Conservation (phyloP, 2,329 filamentous ascomycete genomes). For the Didymellaceae sp. region DNA sequence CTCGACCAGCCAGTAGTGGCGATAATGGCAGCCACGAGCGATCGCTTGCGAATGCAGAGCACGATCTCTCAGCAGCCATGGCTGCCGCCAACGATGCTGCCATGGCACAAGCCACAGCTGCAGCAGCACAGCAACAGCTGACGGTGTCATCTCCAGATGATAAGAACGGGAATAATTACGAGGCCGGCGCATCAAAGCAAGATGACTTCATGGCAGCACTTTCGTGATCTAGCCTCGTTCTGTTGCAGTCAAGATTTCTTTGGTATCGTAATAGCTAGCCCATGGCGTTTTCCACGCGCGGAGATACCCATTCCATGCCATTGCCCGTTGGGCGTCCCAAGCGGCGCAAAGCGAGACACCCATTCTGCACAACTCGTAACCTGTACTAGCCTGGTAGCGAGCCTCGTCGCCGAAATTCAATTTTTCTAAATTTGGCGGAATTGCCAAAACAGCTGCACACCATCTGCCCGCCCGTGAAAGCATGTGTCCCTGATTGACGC, state of each 20-base stretch:
- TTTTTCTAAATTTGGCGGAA: too few species aligned
- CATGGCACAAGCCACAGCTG: slow-evolving; percentile 44
- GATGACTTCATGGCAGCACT: slow-evolving; percentile 18
- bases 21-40: slow-evolving; percentile 28
- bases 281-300: too few species aligned
- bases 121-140: slow-evolving; percentile 42
- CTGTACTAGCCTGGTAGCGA: too few species aligned
- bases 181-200: slow-evolving; percentile 19
- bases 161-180: slow-evolving; percentile 23
- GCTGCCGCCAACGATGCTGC: slow-evolving; percentile 47
- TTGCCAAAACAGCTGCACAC: too few species aligned
- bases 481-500: too few species aligned
- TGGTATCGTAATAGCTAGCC: too few species aligned
- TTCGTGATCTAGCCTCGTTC: slow-evolving; percentile 1
- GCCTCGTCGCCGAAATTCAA: too few species aligned
- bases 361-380: too few species aligned
- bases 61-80: slow-evolving; percentile 47
- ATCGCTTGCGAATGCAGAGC: slow-evolving; percentile 32
- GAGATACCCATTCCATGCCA: too few species aligned
- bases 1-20: slow-evolving; percentile 35
- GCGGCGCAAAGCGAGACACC: too few species aligned
- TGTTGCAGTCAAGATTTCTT: not conserved
- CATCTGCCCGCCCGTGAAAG: too few species aligned
- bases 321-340: too few species aligned
- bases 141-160: slow-evolving; percentile 26